Evolutionary conservation across 2,329 filamentous ascomycete species (phyloP).

Genomic region (Nothophaeocryptopus gaeumannii): DNA sequence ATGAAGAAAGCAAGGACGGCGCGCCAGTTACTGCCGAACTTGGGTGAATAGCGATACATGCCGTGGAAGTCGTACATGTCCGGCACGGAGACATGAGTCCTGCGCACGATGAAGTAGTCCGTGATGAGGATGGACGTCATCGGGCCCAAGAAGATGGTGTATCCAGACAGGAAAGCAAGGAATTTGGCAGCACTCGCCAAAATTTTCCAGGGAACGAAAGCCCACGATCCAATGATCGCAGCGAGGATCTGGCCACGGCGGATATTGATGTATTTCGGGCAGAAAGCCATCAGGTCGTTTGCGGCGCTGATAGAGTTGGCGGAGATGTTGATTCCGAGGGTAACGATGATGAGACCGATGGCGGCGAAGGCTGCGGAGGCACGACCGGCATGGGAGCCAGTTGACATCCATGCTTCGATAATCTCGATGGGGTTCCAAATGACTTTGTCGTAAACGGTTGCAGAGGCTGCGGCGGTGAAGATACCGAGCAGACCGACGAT

Average conservation of each 20-base stretch:
- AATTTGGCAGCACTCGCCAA: conserved; percentile 37
- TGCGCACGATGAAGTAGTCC: conserved; percentile 59
- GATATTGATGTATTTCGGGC: conserved; percentile 52
- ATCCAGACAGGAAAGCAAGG: conserved; percentile 56
- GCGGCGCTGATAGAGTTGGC: conserved; percentile 54
- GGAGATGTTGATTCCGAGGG: conserved; percentile 52
- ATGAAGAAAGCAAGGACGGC: conserved; percentile 56
- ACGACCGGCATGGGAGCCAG: conserved; percentile 24
- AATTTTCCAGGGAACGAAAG: conserved; percentile 41
- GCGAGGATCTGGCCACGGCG: conserved; percentile 36
- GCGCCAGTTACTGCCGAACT: conserved; percentile 56
- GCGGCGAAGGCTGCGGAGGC: conserved; percentile 31
- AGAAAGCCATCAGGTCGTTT: conserved; percentile 53
- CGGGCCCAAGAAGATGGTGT: conserved; percentile 63
- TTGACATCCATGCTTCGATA: conserved; percentile 35
- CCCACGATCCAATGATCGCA: conserved; percentile 38
- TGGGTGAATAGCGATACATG: conserved; percentile 50
- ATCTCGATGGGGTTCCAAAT: conserved; percentile 34
- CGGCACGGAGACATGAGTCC: conserved; percentile 48
- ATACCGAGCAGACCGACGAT: conserved; percentile 47
- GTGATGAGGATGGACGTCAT: conserved; percentile 59
- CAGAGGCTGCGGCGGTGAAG: conserved; percentile 53
- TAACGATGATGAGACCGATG: conserved; percentile 50
- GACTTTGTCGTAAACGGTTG: conserved; percentile 50
- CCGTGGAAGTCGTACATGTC: conserved; percentile 52